Evolutionary conservation across 2,329 filamentous ascomycete species (phyloP).

Genomic region (Ophiocordyceps sinensis): DNA sequence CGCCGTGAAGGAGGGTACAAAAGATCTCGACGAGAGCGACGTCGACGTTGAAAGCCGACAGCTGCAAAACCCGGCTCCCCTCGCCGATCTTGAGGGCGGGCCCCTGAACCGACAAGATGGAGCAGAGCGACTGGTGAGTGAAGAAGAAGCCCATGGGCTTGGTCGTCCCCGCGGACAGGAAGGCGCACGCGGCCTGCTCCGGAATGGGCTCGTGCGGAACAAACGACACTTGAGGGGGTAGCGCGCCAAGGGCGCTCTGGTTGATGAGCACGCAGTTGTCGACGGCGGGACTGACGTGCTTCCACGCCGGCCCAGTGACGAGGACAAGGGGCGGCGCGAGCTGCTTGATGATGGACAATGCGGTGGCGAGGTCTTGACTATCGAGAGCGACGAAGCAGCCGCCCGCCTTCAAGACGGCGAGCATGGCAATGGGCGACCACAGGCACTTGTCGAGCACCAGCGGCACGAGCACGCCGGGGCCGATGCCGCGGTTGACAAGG

Average conservation of each 20-base stretch:
- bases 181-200: slow-evolving; percentile 41
- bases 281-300: slow-evolving; percentile 23
- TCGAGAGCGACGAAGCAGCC: slow-evolving; percentile 37
- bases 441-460: slow-evolving; percentile 57
- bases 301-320: slow-evolving; percentile 26
- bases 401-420: slow-evolving; percentile 50
- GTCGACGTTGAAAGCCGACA: slow-evolving; percentile 39
- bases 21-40: slow-evolving; percentile 36
- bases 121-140: slow-evolving; percentile 43
- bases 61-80: slow-evolving; percentile 40
- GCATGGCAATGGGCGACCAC: slow-evolving; percentile 53
- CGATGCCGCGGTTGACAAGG: slow-evolving; percentile 35
- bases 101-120: slow-evolving; percentile 35
- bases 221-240: slow-evolving; percentile 15
- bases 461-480: slow-evolving; percentile 42
- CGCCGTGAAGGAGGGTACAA: slow-evolving; percentile 37
- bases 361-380: slow-evolving; percentile 24
- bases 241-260: slow-evolving; percentile 22
- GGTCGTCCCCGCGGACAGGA: slow-evolving; percentile 40
- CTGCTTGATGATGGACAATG: slow-evolving; percentile 26
- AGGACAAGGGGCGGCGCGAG: slow-evolving; percentile 29
- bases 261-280: slow-evolving; percentile 27
- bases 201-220: slow-evolving; percentile 19
- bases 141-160: slow-evolving; percentile 45
- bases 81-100: slow-evolving; percentile 32